Conservation (phyloP, 805 yeast species). For the Ogataea ramenticola region DNA sequence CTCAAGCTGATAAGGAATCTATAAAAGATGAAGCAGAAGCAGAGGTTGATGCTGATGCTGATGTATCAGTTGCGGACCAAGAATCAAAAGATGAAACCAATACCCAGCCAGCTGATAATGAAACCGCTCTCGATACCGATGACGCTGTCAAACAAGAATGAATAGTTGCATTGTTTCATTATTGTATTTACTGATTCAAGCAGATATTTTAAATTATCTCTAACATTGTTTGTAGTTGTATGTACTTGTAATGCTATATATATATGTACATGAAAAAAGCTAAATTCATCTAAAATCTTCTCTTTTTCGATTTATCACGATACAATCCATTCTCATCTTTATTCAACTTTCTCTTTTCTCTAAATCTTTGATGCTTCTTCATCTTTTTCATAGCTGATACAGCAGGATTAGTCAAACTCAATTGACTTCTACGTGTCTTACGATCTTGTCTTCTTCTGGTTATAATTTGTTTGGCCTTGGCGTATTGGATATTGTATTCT, state of each 20-base stretch:
- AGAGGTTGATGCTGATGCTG: slow-evolving; percentile 1
- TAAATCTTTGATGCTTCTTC: slow-evolving; percentile 64
- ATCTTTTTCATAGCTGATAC: slow-evolving; percentile 71
- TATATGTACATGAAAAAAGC: neutral
- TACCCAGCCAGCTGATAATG: no score
- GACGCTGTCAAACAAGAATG: no score
- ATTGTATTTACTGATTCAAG: no score
- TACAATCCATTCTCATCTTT: slow-evolving; percentile 75
- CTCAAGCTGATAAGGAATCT: no score
- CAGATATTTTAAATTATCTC: no score
- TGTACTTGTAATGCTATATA: neutral
- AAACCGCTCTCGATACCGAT: no score
- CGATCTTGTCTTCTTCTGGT: slow-evolving; percentile 65
- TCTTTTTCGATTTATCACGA: slow-evolving; percentile 51
- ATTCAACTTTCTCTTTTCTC: slow-evolving; percentile 69
- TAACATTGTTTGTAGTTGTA: no score
- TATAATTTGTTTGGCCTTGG: slow-evolving; percentile 57
- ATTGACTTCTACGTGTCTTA: slow-evolving; percentile 63
- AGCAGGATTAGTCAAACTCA: slow-evolving; percentile 76
- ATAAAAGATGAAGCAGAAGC: neutral
- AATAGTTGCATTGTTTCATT: no score
- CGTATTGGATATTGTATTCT: slow-evolving; percentile 52
- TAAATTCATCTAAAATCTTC: neutral
- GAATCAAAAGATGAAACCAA: no score
- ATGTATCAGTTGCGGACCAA: neutral